Evolutionary conservation across 2,329 filamentous ascomycete species (phyloP), one percentile per base, ranked within the genome.

Genomic region (Graphilbum sp.): DNA sequence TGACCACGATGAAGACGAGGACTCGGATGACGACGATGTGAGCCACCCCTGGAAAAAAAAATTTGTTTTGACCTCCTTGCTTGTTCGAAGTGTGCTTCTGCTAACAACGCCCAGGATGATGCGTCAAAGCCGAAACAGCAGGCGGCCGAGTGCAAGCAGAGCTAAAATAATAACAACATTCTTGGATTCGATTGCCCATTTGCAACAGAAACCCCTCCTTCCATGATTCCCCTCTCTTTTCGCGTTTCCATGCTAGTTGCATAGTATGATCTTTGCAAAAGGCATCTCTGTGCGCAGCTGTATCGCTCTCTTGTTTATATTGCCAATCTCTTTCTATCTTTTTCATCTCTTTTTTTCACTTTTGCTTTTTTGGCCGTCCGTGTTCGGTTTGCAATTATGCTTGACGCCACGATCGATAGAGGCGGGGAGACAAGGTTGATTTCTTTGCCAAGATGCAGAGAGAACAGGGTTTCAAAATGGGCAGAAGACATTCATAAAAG

Each of bases 81-180:
- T 29, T n/a, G n/a, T n/a, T n/a, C n/a, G n/a, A n/a, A n/a, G n/a
- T n/a, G n/a, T n/a, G 4, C 29, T 8, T 15, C n/a, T 27, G 5
- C 31, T 37, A 21, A 37, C 35, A 35, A 12, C 12, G 7, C 8
- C n/a, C 49, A 92, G 84, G 83, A 92, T 55, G 84, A 87, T 55
- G 75, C 75, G 47, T 78, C 80, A 50, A 92, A 88, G 70, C 85
- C 86, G 42, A 92, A 92, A 70, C 85, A 90, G 64, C 85, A 93
- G 63, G 78, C 85, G 49, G 83, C 86, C 49, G 86, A 94, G 67
- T 94, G 86, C 76, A 94, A 94, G 72, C 85, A 92, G 66, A 92
- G 83, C 66, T 93, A 74, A 69, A 37, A 12, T 6, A 24, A 24
- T 6, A 11, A 6, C 11, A 24, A 8, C 13, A 12, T 29, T 12